Conservation (phyloP, 2,329 filamentous ascomycete species). For the Colletotrichum sp. region DNA sequence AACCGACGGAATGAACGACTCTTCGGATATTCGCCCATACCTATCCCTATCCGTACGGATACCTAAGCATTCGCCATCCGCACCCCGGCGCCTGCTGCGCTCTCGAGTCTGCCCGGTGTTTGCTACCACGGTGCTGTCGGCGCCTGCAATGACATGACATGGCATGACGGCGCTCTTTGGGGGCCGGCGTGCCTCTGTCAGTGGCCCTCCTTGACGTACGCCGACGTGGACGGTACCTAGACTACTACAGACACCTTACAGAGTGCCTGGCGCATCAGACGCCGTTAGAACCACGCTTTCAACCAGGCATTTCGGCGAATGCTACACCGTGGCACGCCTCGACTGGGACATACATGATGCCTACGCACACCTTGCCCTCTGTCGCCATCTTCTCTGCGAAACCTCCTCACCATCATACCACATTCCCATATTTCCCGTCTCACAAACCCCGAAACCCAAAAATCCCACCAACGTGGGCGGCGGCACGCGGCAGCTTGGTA, state of each 20-base stretch:
- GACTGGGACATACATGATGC: not conserved
- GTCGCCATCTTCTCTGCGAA: not conserved
- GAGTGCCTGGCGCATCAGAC: not conserved
- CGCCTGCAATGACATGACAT: conserved; percentile 4
- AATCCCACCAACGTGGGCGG: conserved; percentile 7
- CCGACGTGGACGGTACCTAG: not conserved
- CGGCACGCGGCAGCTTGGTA: not conserved
- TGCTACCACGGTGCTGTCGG: not conserved
- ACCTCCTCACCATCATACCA: conserved; percentile 4
- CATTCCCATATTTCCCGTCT: not conserved
- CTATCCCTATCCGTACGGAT: not conserved
- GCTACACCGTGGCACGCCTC: not conserved
- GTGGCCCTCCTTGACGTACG: not conserved
- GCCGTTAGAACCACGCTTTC: not conserved
- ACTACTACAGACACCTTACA: not conserved
- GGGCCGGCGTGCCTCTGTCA: not conserved
- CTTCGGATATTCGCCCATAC: not conserved
- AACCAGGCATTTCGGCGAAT: not conserved
- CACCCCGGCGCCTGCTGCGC: not conserved
- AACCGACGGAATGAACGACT: not conserved
- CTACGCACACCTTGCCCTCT: not conserved
- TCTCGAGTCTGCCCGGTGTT: not conserved
- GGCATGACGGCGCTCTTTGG: not conserved
- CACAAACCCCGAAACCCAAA: not conserved
- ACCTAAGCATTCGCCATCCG: not conserved